Evolutionary conservation across 129 eudicot genomes (phyloP).

Genomic region (Escallonia herrerae): DNA sequence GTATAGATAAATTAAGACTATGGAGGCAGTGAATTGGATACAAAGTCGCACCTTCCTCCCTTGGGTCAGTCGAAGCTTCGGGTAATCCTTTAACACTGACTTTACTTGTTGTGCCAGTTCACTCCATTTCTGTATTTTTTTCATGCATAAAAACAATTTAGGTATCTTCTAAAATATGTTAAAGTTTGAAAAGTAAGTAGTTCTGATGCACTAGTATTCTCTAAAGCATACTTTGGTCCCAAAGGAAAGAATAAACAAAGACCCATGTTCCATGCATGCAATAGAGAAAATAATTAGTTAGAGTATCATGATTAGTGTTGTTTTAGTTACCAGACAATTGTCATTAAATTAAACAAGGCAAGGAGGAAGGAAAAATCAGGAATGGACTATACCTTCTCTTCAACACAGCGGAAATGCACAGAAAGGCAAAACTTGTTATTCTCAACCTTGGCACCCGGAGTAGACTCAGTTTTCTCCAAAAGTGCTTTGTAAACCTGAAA

Average conservation of each 20-base stretch:
- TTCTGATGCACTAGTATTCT: not conserved
- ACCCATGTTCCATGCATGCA: not conserved
- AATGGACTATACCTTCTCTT: constrained; percentile 47
- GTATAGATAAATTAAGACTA: not conserved
- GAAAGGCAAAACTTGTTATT: constrained; percentile 76
- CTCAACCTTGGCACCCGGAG: constrained; percentile 80
- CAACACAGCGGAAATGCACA: constrained; percentile 83
- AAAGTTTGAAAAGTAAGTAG: too few species aligned
- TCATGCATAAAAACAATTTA: not conserved
- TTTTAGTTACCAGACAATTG: not conserved
- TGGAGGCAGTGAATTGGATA: not conserved
- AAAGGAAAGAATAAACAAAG: not conserved
- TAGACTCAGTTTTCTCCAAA: constrained; percentile 56
- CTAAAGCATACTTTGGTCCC: not conserved
- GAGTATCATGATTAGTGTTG: not conserved
- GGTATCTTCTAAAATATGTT: not conserved
- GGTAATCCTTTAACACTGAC: constrained; percentile 68
- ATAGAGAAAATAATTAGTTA: not conserved
- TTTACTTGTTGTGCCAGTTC: constrained; percentile 70
- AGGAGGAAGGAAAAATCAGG: too few species aligned
- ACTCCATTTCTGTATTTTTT: constrained; percentile 55
- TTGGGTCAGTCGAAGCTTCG: constrained; percentile 62
- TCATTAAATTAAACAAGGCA: too few species aligned
- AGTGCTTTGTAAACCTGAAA: constrained; percentile 53
- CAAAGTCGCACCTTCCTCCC: constrained; percentile 65